These are phyloP conservation scores for Boletus subcaerulescens DNA, from an alignment of 768 basidiomycete species.

Conservation along the genomic window DNA sequence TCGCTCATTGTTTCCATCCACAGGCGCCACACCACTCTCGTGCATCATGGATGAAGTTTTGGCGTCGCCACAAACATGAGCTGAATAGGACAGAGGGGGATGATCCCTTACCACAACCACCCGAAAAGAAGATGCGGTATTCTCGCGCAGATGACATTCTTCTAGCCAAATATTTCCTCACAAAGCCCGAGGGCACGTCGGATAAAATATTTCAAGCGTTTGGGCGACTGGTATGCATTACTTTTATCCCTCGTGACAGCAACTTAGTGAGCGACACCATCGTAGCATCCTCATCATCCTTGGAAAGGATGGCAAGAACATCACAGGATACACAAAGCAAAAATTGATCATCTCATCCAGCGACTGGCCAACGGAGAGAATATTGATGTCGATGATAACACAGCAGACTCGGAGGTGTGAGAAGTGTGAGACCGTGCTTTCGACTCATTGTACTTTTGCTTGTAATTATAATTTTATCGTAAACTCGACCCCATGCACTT, in stretches of 20 bases:
- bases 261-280: neutral
- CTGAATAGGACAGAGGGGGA: conserved; percentile 62
- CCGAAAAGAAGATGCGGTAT: conserved; percentile 88
- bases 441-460: conserved; percentile 1
- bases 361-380: conserved; percentile 57
- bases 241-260: neutral
- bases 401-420: conserved; percentile 29
- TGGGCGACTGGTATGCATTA: conserved; percentile 55
- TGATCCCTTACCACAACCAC: conserved; percentile 69
- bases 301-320: conserved; percentile 97
- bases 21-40: conserved; percentile 89
- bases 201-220: conserved; percentile 85
- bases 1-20: neutral
- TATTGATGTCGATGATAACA: conserved; percentile 35
- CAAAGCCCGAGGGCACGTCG: conserved; percentile 74
- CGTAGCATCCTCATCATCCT: conserved; percentile 81
- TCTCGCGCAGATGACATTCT: conserved; percentile 75
- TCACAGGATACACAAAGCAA: conserved; percentile 82
- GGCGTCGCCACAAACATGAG: conserved; percentile 85
- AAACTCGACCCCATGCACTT: neutral
- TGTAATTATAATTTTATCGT: conserved; percentile 13
- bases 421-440: conserved; percentile 20
- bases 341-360: conserved; percentile 78
- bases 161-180: conserved; percentile 70
- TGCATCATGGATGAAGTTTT: conserved; percentile 94